Conservation (phyloP, 257 asterid species). For the Henckelia pumila region DNA sequence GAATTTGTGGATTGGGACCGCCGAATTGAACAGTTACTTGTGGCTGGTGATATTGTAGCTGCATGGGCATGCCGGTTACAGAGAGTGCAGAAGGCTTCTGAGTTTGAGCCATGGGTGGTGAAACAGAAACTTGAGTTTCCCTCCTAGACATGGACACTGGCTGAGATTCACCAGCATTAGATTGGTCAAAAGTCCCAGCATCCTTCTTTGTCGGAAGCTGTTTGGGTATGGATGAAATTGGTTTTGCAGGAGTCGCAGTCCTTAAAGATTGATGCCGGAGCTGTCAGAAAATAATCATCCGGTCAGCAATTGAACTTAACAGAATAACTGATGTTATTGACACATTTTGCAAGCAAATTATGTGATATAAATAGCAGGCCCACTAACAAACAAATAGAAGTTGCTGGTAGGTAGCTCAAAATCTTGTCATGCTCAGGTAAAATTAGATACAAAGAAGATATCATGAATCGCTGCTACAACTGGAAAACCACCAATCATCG, state of each 20-base stretch:
- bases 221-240: conserved; percentile 60
- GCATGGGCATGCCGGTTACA: conserved; percentile 58
- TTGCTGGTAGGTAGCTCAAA: conserved; percentile 15
- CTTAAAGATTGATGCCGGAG: conserved; percentile 51
- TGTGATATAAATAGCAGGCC: background rate
- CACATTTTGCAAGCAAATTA: conserved; percentile 6
- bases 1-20: conserved; percentile 76
- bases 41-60: conserved; percentile 54
- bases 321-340: conserved; percentile 8
- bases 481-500: background rate
- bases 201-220: conserved; percentile 58
- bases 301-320: conserved; percentile 14
- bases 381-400: conserved; percentile 1
- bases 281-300: conserved; percentile 37
- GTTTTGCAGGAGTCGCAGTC: conserved; percentile 40
- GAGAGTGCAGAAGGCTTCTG: conserved; percentile 61
- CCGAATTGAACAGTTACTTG: conserved; percentile 71
- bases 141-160: conserved; percentile 50
- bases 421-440: background rate
- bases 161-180: conserved; percentile 45
- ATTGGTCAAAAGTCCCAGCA: conserved; percentile 41
- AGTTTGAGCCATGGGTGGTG: conserved; percentile 47
- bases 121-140: conserved; percentile 52
- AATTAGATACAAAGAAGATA: background rate
- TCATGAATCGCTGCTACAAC: background rate